Percentiles rank a stretch among this genome's conserved stretches.
Evolutionary conservation across 1,139 yeast genomes (phyloP).

Genomic region (Suhomyces taliae): DNA sequence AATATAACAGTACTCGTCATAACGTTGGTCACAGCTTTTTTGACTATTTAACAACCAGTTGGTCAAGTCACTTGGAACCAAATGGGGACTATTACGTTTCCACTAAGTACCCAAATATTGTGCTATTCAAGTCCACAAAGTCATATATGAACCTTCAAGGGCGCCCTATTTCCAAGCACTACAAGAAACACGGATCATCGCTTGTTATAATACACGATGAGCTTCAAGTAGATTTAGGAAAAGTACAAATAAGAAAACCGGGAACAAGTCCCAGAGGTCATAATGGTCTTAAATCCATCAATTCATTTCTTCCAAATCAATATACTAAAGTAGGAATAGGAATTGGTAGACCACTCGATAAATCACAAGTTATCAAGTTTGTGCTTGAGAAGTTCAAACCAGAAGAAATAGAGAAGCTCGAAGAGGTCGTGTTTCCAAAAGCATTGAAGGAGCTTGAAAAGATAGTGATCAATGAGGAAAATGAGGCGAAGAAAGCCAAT

Average conservation of each 20-base stretch:
- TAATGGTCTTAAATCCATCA: conserved; percentile 69
- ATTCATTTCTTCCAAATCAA: conserved; percentile 35
- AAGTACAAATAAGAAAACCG: conserved; percentile 55
- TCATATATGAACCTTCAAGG: conserved; percentile 73
- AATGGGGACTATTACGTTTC: conserved; percentile 22
- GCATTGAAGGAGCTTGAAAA: conserved; percentile 37
- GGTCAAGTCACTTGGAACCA: conserved; percentile 20
- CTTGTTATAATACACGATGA: conserved; percentile 77
- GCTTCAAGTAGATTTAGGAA: conserved; percentile 62
- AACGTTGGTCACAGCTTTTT: conserved; percentile 69
- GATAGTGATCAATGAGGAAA: conserved; percentile 17
- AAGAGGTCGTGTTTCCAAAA: conserved; percentile 38
- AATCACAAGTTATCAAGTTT: conserved; percentile 54
- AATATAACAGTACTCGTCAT: conserved; percentile 65
- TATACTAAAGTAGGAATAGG: conserved; percentile 68
- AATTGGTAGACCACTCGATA: conserved; percentile 59
- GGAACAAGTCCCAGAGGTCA: conserved; percentile 72
- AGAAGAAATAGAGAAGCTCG: conserved; percentile 34
- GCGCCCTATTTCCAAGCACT: conserved; percentile 44
- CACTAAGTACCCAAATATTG: conserved; percentile 21
- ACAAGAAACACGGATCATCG: conserved; percentile 35
- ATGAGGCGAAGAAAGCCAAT: not conserved
- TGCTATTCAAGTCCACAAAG: conserved; percentile 50
- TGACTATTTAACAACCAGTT: conserved; percentile 28
- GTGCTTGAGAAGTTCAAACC: conserved; percentile 54